These are phyloP conservation scores for Kodamaea fungicola DNA, from an alignment of 1,139 yeast species.

Conservation along the genomic window DNA sequence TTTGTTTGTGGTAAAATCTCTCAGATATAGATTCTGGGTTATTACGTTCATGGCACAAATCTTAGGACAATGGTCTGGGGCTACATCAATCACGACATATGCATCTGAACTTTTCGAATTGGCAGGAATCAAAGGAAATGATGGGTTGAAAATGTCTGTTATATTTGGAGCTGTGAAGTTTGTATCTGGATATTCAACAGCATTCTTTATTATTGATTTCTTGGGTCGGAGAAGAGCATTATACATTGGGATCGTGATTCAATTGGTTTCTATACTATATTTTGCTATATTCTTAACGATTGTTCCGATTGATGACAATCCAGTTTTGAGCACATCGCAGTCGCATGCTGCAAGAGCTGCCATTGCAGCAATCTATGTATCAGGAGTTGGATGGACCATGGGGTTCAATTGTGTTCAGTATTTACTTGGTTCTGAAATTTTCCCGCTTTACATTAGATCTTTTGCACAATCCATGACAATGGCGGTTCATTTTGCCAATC, in stretches of 20 bases:
- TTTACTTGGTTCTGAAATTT: constrained; percentile 55
- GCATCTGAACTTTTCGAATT: constrained; percentile 53
- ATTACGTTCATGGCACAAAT: constrained; percentile 45
- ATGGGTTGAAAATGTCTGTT: constrained; percentile 43
- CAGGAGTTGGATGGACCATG: constrained; percentile 61
- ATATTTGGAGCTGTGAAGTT: constrained; percentile 47
- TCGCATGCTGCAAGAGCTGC: constrained; percentile 46
- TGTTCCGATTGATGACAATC: constrained; percentile 42
- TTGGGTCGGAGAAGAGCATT: constrained; percentile 41
- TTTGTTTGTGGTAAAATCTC: constrained; percentile 31
- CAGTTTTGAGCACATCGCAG: constrained; percentile 26
- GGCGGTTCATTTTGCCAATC: constrained; percentile 58
- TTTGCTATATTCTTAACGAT: constrained; percentile 46
- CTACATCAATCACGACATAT: constrained; percentile 45
- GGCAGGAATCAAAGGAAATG: constrained; percentile 42
- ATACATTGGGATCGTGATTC: constrained; percentile 38
- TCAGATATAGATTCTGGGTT: constrained; percentile 42
- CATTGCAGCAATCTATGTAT: constrained; percentile 48
- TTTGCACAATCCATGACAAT: constrained; percentile 53
- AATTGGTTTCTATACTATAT: constrained; percentile 26
- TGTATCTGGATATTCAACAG: constrained; percentile 38
- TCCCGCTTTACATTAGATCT: constrained; percentile 53
- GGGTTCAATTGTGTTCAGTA: constrained; percentile 63
- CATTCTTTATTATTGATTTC: constrained; percentile 46
- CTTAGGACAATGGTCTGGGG: constrained; percentile 62